Base-by-base conservation (phyloP, 495 filamentous ascomycete species). In the Aspergillus nidulans region DNA sequence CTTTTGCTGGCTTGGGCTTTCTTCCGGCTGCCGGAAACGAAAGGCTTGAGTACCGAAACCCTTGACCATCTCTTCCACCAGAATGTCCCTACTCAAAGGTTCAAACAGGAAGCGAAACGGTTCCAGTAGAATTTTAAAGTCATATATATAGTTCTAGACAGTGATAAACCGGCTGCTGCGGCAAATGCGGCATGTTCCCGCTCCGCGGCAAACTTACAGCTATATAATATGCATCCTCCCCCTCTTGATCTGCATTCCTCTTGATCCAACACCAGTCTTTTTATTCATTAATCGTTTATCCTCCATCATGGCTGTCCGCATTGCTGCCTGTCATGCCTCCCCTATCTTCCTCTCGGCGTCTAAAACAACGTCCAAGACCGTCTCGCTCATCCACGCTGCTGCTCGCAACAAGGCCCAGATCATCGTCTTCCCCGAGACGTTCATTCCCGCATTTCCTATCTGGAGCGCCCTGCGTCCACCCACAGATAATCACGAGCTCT, bases 1-100 rank as follows among this genome's bases (percentile, higher is more conserved):
- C 69, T 89, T 89, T 77, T 80, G 86, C 7, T 77, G 90, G 1
- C 86, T 87, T 0, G 87, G 90, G 58, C 86, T 86, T 0, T 67
- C 70, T 1, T 23, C 24, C 12, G 41, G 5, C 8, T 43, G 1
- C 41, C 41, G 4, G 41, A 43, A 20, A 43, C 41, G 16, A 43
- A 43, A 20, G 87, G 86, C 7, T 77, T 85, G 18, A 81, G 84
- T 0, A 90, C 86, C 56, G 86, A 84, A 2, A 87, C 90, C 64
- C 68, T 91, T 51, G 87, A 91, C 63, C 36, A 88, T 18, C 72
- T 91, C 32, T 91, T 91, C 63, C 79, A 89, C 70, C 66, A 77
- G 36, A 69, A 74, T 2, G 71, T 87, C n/a, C 81, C 75, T 53
- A 87, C 87, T 10, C 72, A 87, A 47, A 85, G 88, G 63, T 91